Percentiles rank a stretch among this genome's conserved stretches.
These are phyloP conservation scores for Mortierella antarctica DNA, from an alignment of 192 early-diverging fungal species.

Conservation along the genomic window DNA sequence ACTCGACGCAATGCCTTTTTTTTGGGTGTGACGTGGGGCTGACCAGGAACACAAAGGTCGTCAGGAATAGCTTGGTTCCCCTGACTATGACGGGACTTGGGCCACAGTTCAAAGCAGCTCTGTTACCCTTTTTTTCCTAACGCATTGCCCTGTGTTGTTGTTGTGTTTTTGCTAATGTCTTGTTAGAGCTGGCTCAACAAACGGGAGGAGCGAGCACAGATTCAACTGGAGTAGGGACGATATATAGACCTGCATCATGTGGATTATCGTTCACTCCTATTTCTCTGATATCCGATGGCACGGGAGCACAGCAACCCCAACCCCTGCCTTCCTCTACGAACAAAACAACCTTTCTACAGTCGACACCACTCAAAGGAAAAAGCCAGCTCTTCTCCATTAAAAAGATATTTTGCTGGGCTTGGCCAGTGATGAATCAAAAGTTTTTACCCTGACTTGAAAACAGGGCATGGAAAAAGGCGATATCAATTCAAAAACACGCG, in stretches of 20 bases:
- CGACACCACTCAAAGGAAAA: background rate
- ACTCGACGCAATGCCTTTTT: background rate
- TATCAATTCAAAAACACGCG: no score
- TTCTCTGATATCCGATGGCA: background rate
- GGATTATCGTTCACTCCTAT: background rate
- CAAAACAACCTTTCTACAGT: background rate
- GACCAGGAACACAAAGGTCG: no score
- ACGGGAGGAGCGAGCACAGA: conserved; percentile 43
- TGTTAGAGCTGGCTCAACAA: conserved; percentile 51
- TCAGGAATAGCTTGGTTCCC: background rate
- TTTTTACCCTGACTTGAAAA: background rate
- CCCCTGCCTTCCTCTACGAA: background rate
- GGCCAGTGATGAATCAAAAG: background rate
- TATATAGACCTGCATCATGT: background rate
- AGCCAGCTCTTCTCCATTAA: background rate
- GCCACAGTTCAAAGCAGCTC: background rate
- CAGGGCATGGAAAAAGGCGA: background rate
- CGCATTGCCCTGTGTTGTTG: background rate
- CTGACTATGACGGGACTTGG: no score
- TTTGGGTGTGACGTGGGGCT: conserved; percentile 8
- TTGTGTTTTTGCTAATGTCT: background rate
- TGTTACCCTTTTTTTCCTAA: no score
- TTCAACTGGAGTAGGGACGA: conserved; percentile 32
- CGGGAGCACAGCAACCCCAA: background rate
- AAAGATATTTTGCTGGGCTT: background rate